Evolutionary conservation across 2,329 filamentous ascomycete species (phyloP), one percentile per base, ranked within the genome.

Genomic region (Ambrosiella xylebori): DNA sequence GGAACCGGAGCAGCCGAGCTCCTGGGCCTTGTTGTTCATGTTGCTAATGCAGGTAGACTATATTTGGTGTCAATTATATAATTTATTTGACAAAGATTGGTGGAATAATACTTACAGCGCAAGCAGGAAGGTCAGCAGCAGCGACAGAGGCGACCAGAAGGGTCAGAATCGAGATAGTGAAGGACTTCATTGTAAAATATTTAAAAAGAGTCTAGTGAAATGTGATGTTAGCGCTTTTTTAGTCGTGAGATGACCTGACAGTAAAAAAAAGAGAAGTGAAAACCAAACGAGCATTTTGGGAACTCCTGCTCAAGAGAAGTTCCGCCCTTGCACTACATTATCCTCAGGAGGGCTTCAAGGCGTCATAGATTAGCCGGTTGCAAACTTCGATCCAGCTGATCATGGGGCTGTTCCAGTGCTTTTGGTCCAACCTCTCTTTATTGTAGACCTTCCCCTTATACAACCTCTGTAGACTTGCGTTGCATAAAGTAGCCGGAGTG

Each of bases 101-200:
- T 27, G 45, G 1, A 27, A 11, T 1, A 12, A 39, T 6, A 72
- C 77, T 73, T 75, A 81, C 78, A 67, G 73, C 77, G 64, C 78
- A 81, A 15, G 65, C 59, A 39, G 76, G 71, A 55, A 80, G 73
- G 58, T 68, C 66, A 59, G 66, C 57, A 52, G 69, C 56, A 61
- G 69, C 65, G 65, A 71, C 74, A 15, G 67, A 67, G 61, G 56
- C 59, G 47, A 65, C 70, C 45, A 71, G 65, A 53, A 71, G 68
- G 62, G 70, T 70, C 58, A 74, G 65, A 62, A 71, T 70, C 70
- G 64, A 74, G 63, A 61, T 74, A 64, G 63, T 76, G 64, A 63
- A 73, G 58, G 70, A 69, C 74, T 78, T 79, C 76, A 79, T 79
- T 63, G 71, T 77, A 71, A 65, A 57, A 62, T 57, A 63, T 60